Conservation (phyloP, 495 filamentous ascomycete genomes). For the Penicillium simplicissimum region DNA sequence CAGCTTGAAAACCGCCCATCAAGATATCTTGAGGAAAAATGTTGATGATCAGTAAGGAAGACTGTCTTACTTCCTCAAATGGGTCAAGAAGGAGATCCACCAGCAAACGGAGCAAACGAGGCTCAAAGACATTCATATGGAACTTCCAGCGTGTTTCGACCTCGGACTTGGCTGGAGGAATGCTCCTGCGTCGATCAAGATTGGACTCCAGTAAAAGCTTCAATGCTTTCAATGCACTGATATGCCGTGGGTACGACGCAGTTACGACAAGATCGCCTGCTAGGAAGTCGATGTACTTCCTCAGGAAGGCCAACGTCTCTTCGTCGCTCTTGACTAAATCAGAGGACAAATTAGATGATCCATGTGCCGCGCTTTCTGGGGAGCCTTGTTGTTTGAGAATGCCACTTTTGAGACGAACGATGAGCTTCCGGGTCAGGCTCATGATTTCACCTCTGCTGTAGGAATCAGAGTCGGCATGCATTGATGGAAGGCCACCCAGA, state of each 20-base stretch:
- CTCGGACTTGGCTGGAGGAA: constrained; percentile 30
- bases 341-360: constrained; percentile 12
- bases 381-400: constrained; percentile 27
- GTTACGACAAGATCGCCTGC: constrained; percentile 68
- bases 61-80: constrained; percentile 85
- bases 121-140: constrained; percentile 57
- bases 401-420: constrained; percentile 59
- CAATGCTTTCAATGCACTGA: constrained; percentile 72
- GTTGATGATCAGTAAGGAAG: constrained; percentile 60
- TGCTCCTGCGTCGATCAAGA: constrained; percentile 37
- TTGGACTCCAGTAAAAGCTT: constrained; percentile 60
- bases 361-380: constrained; percentile 11
- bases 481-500: constrained; percentile 58
- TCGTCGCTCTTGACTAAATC: constrained; percentile 28
- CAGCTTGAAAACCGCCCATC: constrained; percentile 13
- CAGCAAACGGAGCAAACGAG: constrained; percentile 50
- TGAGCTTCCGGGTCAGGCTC: constrained; percentile 63
- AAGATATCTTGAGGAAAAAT: constrained; percentile 39
- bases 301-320: constrained; percentile 60
- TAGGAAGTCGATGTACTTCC: constrained; percentile 72
- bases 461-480: constrained; percentile 82
- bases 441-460: constrained; percentile 77
- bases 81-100: constrained; percentile 81
- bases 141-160: constrained; percentile 47
- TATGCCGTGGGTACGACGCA: constrained; percentile 82